Conservation (phyloP, 2,329 filamentous ascomycete genomes). For the Nemania sp. region DNA sequence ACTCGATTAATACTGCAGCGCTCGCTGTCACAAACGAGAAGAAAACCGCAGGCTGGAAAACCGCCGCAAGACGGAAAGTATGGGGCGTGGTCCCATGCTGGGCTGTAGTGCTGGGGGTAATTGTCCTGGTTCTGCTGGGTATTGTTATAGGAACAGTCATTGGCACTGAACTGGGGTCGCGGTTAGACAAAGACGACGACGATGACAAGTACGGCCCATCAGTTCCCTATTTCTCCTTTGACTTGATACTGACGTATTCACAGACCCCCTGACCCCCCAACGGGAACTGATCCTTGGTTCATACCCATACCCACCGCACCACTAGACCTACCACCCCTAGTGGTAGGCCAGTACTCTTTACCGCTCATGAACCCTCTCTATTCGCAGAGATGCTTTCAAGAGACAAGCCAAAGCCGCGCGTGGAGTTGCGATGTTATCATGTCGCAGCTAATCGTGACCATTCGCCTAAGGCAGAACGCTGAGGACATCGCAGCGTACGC, state of each 20-base stretch:
- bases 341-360: conserved; percentile 61
- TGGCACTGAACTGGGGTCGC: conserved; percentile 49
- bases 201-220: conserved; percentile 26
- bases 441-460: conserved; percentile 49
- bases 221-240: background rate
- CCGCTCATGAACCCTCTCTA: conserved; percentile 55
- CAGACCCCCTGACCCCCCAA: conserved; percentile 26
- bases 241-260: conserved; percentile 23
- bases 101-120: conserved; percentile 58
- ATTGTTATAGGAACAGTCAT: conserved; percentile 62
- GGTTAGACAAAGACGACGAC: conserved; percentile 28
- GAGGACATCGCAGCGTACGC: conserved; percentile 47
- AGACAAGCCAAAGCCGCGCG: conserved; percentile 58
- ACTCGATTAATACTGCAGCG: conserved; percentile 59
- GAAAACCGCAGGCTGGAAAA: conserved; percentile 53
- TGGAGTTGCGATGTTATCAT: conserved; percentile 66
- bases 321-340: conserved; percentile 55
- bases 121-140: conserved; percentile 57
- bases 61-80: conserved; percentile 57
- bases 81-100: conserved; percentile 66
- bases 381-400: conserved; percentile 61
- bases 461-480: conserved; percentile 40
- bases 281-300: conserved; percentile 51
- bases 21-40: conserved; percentile 53
- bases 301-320: conserved; percentile 56